Base-by-base conservation (phyloP, 2,329 filamentous ascomycete genomes). In the Lecanicillium sp. region DNA sequence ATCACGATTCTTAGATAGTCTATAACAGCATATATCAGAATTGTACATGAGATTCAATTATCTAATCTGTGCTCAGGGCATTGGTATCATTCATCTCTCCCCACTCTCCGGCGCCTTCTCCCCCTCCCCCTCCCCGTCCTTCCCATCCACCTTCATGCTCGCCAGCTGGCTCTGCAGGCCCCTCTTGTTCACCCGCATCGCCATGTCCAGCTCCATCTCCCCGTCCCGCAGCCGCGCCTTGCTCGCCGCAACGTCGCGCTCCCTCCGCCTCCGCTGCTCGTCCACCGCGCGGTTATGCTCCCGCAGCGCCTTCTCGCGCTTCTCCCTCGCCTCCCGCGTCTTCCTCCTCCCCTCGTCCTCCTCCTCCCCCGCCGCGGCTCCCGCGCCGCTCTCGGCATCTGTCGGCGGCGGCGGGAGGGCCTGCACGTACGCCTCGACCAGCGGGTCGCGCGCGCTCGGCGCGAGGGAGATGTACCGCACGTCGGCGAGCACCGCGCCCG, bases 381-480 rank as follows among this genome's bases (percentile, higher is more conserved):
- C 74, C 41, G 69, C 65, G 44, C 59, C 74, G 1, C 58, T 63
- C 2, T 54, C 57, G 2, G 40, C 52, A 11, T 67, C 65, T 24
- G 74, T 72, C 0, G 81, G 81, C 15, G 81, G 75, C 4, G 79
- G 72, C 3, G 76, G 75, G 1, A 90, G 66, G 0, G 74, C 82
- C 50, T 78, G 73, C 23, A 90, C 78, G 58, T 83, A 86, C 3
- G 78, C 77, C 58, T 81, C 77, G 6, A 90, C 67, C 5, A 91
- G 66, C 2, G 76, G 67, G 54, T 90, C 82, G 15, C 87, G 75
- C 0, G 75, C 71, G 32, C 71, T 66, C 0, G 78, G 62, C 21
- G 83, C 77, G 1, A 90, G 69, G 4, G 81, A 83, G 27, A 88
- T 80, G 62, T 81, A 91, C 37, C 84, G 77, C 29, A 87, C 63